Evolutionary conservation across 73 alveolate genomes (phyloP).

Genomic region (Effrenium voratum): DNA sequence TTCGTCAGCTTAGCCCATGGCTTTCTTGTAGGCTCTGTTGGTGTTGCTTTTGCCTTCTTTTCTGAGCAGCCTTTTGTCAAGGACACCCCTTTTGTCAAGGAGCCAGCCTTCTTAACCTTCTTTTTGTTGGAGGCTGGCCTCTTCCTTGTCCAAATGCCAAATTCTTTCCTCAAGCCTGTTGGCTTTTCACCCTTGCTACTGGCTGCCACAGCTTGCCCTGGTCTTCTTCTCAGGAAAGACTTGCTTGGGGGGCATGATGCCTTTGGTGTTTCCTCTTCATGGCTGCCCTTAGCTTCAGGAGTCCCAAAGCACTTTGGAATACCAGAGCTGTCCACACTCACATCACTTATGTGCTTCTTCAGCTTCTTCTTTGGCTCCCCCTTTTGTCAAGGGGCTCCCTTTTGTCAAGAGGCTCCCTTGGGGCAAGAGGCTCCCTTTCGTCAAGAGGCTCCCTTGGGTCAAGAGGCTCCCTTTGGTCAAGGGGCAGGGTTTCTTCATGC

Average conservation of each 20-base stretch:
- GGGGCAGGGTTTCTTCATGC: background rate
- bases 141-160: background rate
- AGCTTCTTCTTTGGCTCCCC: background rate
- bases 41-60: background rate
- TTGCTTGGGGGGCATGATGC: background rate
- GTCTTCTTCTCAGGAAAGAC: no score
- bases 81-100: background rate
- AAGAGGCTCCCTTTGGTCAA: background rate
- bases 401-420: background rate
- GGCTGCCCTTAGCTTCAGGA: background rate
- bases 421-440: background rate
- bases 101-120: background rate
- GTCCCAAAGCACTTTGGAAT: background rate
- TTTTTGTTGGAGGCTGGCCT: background rate
- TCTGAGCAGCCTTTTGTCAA: no score
- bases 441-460: background rate
- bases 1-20: background rate
- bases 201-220: background rate
- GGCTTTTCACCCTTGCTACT: background rate
- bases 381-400: background rate
- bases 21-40: background rate
- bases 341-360: background rate
- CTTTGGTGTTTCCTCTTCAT: background rate
- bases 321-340: background rate
- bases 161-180: background rate